Base-by-base conservation (phyloP, 2,329 filamentous ascomycete genomes). In the Fusarium keratoplasticum region DNA sequence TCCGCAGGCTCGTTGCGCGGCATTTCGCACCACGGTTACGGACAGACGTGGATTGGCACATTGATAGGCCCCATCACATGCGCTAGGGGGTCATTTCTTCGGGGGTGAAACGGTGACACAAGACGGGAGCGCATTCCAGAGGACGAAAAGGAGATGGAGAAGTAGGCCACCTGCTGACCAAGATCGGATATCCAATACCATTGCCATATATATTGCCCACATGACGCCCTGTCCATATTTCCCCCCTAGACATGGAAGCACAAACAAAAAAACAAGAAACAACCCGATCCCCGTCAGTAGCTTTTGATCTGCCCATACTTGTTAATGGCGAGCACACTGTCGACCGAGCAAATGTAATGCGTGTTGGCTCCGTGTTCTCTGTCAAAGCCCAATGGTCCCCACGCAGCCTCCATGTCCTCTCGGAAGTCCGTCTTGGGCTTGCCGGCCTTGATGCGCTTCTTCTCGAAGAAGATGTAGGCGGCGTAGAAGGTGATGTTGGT, bases 381-480 rank as follows among this genome's bases (percentile, higher is more conserved):
- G 58, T 77, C 70, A 27, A 83, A 74, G 14, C 81, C 82, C 6
- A 58, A 31, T 8, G 44, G 31, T 1, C 75, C 76, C 68, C 83
- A 78, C 3, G 72, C 64, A 18, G 74, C 64, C 78, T 91, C 88
- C 87, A 90, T 90, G 66, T 87, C 85, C 69, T 82, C 59, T 14
- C 89, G 81, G 75, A 86, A 84, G 76, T 87, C 84, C 20, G 79
- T 83, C 82, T 90, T 90, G 52, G 85, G 81, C 79, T 88, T 89
- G 0, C 82, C 81, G 61, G 88, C 82, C 75, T 84, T 84, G 63
- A 91, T 80, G 18, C 89, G 81, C 73, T 87, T 71, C 82, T 91
- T 91, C 81, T 91, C 89, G 74, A 91, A 91, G 78, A 86, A 90
- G 22, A 89, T 84, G 75, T 91, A 91, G 0, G 82, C 84, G 4